phyloP scores from a whole-genome alignment of 2,329 filamentous ascomycete genomes.

The Botrytis pseudocinerea region DNA sequence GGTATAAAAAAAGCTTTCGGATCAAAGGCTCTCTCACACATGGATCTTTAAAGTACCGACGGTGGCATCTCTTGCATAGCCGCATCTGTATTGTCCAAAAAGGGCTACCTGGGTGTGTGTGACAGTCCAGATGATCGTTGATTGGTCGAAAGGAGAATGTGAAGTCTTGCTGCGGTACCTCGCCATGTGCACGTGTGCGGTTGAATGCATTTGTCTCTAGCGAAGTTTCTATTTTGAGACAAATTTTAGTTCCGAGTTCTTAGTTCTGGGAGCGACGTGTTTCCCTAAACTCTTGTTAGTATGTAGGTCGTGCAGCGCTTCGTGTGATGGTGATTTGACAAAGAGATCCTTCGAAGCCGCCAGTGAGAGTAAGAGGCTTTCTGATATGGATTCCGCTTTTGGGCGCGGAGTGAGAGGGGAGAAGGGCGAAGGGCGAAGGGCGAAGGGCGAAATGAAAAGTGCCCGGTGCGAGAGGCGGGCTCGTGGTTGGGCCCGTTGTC shows the following conservation, averaged over 20 bases:
- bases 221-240: constrained; percentile 13
- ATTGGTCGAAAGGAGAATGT: neutral
- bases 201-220: neutral
- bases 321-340: neutral
- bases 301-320: neutral
- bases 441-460: neutral
- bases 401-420: too few relatives aligned
- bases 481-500: neutral
- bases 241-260: neutral
- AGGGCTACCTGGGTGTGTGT: neutral
- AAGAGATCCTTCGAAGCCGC: neutral
- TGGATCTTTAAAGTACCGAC: neutral
- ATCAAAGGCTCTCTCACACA: neutral
- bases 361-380: neutral
- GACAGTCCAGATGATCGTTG: neutral
- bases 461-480: too few relatives aligned
- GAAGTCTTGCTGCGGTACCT: neutral
- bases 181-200: neutral
- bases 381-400: too few relatives aligned
- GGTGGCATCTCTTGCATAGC: constrained; percentile 4
- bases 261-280: neutral
- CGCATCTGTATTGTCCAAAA: neutral
- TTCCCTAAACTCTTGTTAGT: neutral
- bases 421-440: too few relatives aligned
- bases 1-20: neutral